Base-by-base conservation (phyloP, 1,139 yeast species). In the Nakaseomyces glabratus region DNA sequence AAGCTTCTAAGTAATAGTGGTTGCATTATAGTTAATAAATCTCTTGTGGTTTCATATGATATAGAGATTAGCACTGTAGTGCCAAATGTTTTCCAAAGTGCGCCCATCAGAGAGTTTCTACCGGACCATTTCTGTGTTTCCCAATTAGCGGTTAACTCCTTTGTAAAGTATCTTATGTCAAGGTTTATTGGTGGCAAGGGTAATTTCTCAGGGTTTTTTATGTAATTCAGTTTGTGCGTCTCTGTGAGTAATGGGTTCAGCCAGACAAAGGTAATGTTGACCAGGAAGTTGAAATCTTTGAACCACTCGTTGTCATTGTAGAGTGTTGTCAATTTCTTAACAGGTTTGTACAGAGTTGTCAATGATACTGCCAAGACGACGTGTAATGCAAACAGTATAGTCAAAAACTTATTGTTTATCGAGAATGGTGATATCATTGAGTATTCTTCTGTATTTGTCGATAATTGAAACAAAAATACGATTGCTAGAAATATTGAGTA, bases 211-310 rank as follows among this genome's bases (percentile, higher is more conserved):
- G 68, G 65, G 12, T 68, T 68, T 6, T 71, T 60, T 4, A 72
- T 63, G 40, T 67, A 52, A 8, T 55, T 66, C 28, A 66, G 65
- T 9, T 54, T 51, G 39, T 71, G 70, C 0, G 79, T 72, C 35
- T 67, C 67, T 17, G 52, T 48, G 23, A 77, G 68, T 39, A 77
- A 49, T 1, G 60, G 61, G 46, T 75, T 76, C 78, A 77, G 72
- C 82, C 82, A 76, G 6, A 70, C 61, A 44, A 73, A 76, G 0
- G 81, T 72, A 19, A 73, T 47, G 29, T 59, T 56, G 4, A 76
- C 70, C 14, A 73, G 47, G n/a, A 73, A 45, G 44, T 74, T 70
- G 6, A 53, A 57, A 23, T 74, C 71, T 1, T 57, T 55, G n/a
- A 55, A 46, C 5, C 65, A 51, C 6, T 43, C 44, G 10, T 55